Evolutionary conservation across 495 filamentous ascomycete species (phyloP), one percentile per base, ranked within the genome.

Genomic region (Hamigera avellanea): DNA sequence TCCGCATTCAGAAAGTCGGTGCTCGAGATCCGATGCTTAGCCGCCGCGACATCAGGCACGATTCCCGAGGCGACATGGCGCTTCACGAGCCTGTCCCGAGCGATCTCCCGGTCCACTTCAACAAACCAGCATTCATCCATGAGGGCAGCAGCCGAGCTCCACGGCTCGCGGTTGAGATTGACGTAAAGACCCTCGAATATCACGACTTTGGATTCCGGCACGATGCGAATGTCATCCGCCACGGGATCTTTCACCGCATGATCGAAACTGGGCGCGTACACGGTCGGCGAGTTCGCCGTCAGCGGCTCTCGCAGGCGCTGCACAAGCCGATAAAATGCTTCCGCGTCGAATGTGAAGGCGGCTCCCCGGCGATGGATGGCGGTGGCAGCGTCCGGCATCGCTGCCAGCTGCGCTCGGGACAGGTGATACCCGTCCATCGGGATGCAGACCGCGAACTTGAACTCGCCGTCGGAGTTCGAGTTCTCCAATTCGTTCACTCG

Each of bases 391-490:
- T 88, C 73, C 0, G 83, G 75, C 72, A 91, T 75, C 3, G 79
- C 75, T 26, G 70, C 73, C 6, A 93, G 76, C 39, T 83, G 73
- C n/a, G 76, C 72, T 12, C 83, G 78, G 1, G 83, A 76, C 12
- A 83, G 64, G 57, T 91, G 85, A 62, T 80, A 93, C 35, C 86
- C 85, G 54, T 93, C 86, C 82, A 91, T 84, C 14, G 81, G 76
- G 26, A 86, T 57, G 15, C 78, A 75, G 41, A 78, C 49, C 14
- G 66, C 61, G 16, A 41, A 35, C n/a, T n/a, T n/a, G n/a, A n/a
- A n/a, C 6, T 27, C 19, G 14, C 45, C 36, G 14, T 65, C 53
- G 5, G 66, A 64, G 3, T n/a, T n/a, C n/a, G n/a, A n/a, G n/a
- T n/a, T n/a, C n/a, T n/a, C n/a, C n/a, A n/a, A n/a, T n/a, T 57